phyloP scores from a whole-genome alignment of 495 filamentous ascomycete species.

The Penicillium soppii region DNA sequence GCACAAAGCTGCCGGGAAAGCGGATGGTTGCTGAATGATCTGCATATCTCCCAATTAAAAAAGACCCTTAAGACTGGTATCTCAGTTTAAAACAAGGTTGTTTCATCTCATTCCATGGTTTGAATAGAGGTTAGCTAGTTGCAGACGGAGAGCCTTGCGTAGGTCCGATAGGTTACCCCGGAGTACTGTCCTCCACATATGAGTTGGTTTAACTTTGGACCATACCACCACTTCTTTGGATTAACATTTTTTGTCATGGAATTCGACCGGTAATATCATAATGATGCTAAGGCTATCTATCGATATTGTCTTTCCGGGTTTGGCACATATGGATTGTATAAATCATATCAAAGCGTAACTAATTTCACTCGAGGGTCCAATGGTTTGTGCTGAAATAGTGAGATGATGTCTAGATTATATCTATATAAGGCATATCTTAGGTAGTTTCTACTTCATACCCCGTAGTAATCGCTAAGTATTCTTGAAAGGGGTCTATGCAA shows the following conservation, averaged over 20 bases:
- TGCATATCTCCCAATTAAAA: not conserved
- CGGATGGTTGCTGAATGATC: not conserved
- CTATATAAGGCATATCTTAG: too few species aligned
- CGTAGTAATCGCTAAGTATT: too few species aligned
- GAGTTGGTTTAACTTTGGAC: not conserved
- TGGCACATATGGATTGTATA: not conserved
- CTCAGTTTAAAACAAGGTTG: not conserved
- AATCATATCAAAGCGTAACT: not conserved
- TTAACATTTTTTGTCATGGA: too few species aligned
- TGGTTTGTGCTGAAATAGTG: too few species aligned
- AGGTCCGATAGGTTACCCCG: not conserved
- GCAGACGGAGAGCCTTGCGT: slow-evolving; percentile 1
- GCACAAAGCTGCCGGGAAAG: too few species aligned
- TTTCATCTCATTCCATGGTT: not conserved
- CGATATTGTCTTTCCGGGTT: too few species aligned
- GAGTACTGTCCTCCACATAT: slow-evolving; percentile 16
- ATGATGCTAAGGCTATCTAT: too few species aligned
- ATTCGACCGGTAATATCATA: too few species aligned
- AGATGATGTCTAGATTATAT: too few species aligned
- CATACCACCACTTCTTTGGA: not conserved
- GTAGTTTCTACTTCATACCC: too few species aligned
- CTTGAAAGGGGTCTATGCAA: too few species aligned
- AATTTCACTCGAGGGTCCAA: too few species aligned
- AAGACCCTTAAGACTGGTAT: not conserved
- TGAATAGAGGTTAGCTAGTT: not conserved